Conservation (phyloP, 257 asterid genomes). For the Solanum chaucha region DNA sequence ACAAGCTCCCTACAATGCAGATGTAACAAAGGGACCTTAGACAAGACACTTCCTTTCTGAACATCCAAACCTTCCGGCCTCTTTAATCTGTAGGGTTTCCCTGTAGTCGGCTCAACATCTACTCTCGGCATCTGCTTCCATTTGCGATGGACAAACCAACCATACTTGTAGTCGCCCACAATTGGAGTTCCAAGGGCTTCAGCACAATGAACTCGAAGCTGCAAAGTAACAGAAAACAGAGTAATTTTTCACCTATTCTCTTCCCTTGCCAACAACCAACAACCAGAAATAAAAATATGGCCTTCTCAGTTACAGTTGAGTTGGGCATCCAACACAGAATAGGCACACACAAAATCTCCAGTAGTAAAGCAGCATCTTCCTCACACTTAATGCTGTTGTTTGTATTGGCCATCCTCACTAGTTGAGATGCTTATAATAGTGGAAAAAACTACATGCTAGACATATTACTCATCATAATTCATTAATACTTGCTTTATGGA, state of each 20-base stretch:
- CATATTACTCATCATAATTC: neutral
- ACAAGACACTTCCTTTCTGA: slow-evolving; percentile 84
- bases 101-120: slow-evolving; percentile 65
- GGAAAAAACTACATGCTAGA: neutral
- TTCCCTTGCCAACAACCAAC: neutral
- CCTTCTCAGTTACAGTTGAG: neutral
- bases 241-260: neutral
- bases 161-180: slow-evolving; percentile 86
- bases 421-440: neutral
- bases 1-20: slow-evolving; percentile 85
- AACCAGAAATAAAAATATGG: neutral
- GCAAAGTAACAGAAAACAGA: neutral
- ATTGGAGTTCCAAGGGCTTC: slow-evolving; percentile 96
- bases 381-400: neutral
- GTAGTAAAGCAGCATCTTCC: neutral
- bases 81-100: slow-evolving; percentile 57
- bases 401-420: neutral
- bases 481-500: neutral
- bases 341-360: neutral
- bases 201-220: slow-evolving; percentile 95
- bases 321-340: neutral
- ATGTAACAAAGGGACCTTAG: slow-evolving; percentile 85
- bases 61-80: slow-evolving; percentile 85
- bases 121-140: slow-evolving; percentile 96
- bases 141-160: slow-evolving; percentile 74